Percentiles rank a stretch among this genome's conserved stretches.
These are phyloP conservation scores for Didymella lethalis DNA, from an alignment of 2,329 filamentous ascomycete species.

Conservation along the genomic window DNA sequence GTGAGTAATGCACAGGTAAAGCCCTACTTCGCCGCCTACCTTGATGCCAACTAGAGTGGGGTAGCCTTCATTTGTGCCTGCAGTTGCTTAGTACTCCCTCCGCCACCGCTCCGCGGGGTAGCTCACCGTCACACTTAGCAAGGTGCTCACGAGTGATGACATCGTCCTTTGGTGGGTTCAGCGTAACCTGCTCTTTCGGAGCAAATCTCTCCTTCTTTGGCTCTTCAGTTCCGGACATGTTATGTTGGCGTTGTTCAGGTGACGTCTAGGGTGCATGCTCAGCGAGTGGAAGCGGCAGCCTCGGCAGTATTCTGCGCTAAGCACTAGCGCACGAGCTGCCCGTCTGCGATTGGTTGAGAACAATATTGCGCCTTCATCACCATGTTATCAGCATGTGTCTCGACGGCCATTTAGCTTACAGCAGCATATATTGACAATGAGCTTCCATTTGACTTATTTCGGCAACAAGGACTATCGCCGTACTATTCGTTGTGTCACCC, in stretches of 20 bases:
- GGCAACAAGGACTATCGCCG: neutral
- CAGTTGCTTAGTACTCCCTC: constrained; percentile 3
- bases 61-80: constrained; percentile 69
- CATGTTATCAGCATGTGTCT: neutral
- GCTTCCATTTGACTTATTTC: neutral
- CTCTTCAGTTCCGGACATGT: constrained; percentile 45
- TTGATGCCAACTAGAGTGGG: constrained; percentile 69
- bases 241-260: constrained; percentile 12
- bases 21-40: constrained; percentile 37
- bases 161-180: constrained; percentile 87
- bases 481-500: too few species aligned
- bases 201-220: constrained; percentile 68
- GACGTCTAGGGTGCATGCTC: constrained; percentile 10
- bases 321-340: neutral
- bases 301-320: constrained; percentile 16
- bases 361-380: neutral
- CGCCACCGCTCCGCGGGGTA: constrained; percentile 14
- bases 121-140: constrained; percentile 80
- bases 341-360: constrained; percentile 1
- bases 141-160: constrained; percentile 82
- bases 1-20: constrained; percentile 12
- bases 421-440: neutral
- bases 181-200: constrained; percentile 76
- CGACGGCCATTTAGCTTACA: neutral
- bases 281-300: neutral